Evolutionary conservation across 2,329 filamentous ascomycete species (phyloP), one percentile per base, ranked within the genome.

Genomic region (Colletotrichum sidae): DNA sequence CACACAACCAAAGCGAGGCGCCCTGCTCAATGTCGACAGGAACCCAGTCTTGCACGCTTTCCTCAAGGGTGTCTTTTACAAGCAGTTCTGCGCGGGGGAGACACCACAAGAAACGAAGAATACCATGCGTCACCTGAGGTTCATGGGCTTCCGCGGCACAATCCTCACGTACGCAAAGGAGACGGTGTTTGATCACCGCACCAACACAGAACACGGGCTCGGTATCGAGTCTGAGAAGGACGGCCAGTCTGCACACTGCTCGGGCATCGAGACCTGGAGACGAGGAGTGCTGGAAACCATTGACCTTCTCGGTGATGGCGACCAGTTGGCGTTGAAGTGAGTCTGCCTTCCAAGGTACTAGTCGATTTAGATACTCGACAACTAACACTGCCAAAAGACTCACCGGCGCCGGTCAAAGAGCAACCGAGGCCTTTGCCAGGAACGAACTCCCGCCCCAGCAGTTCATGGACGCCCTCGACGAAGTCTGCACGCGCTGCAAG

Each of bases 11-110:
- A 45, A 63, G 54, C 47, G 60, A 42, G 47, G 47, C 15, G 39
- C 41, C 5, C 46, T 63, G 34, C 45, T 96, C 61, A 90, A 90
- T 75, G 89, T 94, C 5, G 93, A 96, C 74, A 83, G 81, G 54
- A 97, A 97, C 74, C 88, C 88, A 0, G 51, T 95, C 2, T 83
- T 97, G 12, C 86, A 88, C 53, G 86, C 82, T 64, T 74, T 94
- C 47, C 82, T 97, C 53, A 93, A 93, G 76, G 87, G 89, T 73
- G 95, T 93, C 0, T 94, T 97, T 72, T 97, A 97, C 76, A 88
- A 89, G 37, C 94, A 97, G 73, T 97, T 97, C 78, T 97, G 94
- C 76, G 93, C 92, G 0, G 94, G 94, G 35, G 91, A 94, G 78
- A 91, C 87, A 53, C 82, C 85, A 0, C 72, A 76, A 1, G 92